Evolutionary conservation across 2,329 filamentous ascomycete species (phyloP).

Genomic region (Cryphonectria japonica): DNA sequence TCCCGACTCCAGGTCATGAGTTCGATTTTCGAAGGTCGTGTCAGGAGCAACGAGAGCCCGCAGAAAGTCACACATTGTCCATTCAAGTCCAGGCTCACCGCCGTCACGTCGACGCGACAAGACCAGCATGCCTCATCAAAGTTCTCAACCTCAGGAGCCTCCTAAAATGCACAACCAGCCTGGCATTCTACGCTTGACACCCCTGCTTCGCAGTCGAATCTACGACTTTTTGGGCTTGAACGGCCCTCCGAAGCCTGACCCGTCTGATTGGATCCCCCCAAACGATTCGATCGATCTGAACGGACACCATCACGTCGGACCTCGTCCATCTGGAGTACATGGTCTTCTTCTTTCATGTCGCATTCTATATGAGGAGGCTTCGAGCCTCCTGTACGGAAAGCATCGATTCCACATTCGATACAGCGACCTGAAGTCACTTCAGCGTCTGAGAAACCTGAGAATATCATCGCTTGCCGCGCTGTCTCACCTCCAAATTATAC

Average conservation of each 20-base stretch:
- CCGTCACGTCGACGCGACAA: background rate
- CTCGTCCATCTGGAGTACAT: slow-evolving; percentile 13
- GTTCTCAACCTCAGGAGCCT: too few species aligned
- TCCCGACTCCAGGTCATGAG: too few species aligned
- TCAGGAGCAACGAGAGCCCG: too few species aligned
- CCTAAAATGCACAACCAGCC: background rate
- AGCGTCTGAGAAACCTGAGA: slow-evolving; percentile 17
- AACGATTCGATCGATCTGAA: background rate
- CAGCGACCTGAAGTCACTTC: background rate
- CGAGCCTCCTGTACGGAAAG: slow-evolving; percentile 24
- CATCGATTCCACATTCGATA: slow-evolving; percentile 27
- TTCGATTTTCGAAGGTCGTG: too few species aligned
- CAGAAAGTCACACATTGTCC: too few species aligned
- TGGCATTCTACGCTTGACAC: background rate
- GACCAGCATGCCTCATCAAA: background rate
- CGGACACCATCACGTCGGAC: background rate
- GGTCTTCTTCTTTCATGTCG: slow-evolving; percentile 29
- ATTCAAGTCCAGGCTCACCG: too few species aligned
- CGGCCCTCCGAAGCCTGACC: background rate
- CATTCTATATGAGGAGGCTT: slow-evolving; percentile 24
- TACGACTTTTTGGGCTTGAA: background rate
- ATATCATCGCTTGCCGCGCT: slow-evolving; percentile 14
- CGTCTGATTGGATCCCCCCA: too few species aligned
- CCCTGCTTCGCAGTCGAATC: background rate
- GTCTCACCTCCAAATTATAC: slow-evolving; percentile 24